phyloP scores from a whole-genome alignment of 2,329 filamentous ascomycete species.

The Monosporascus sp. region DNA sequence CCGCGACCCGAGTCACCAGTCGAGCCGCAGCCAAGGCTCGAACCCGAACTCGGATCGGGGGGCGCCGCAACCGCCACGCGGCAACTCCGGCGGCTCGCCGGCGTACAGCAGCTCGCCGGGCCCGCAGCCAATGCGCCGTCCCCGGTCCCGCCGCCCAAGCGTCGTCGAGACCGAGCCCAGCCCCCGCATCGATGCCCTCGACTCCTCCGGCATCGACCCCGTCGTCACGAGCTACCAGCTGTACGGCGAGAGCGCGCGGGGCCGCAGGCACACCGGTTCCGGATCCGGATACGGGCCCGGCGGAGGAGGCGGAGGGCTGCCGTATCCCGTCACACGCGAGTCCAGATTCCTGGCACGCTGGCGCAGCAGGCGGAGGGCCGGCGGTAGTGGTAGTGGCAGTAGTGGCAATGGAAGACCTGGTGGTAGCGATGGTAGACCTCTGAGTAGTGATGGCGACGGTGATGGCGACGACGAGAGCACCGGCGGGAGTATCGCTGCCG shows the following conservation, averaged over 20 bases:
- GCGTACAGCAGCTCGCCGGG: slow-evolving; percentile 17
- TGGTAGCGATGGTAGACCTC: neutral
- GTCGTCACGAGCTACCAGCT: slow-evolving; percentile 25
- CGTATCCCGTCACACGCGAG: neutral
- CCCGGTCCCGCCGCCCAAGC: slow-evolving; percentile 29
- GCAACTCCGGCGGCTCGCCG: slow-evolving; percentile 1
- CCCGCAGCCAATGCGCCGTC: slow-evolving; percentile 21
- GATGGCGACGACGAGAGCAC: neutral
- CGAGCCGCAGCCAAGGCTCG: slow-evolving; percentile 25
- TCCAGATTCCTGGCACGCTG: neutral
- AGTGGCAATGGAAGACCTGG: neutral
- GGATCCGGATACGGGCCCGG: neutral
- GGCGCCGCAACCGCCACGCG: neutral
- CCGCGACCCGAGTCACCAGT: slow-evolving; percentile 39
- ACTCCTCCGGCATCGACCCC: slow-evolving; percentile 10
- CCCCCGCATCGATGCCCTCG: slow-evolving; percentile 25
- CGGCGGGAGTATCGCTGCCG: neutral
- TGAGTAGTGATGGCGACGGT: neutral
- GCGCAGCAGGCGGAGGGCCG: neutral
- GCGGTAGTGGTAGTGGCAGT: neutral
- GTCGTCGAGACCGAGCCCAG: slow-evolving; percentile 42
- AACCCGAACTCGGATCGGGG: slow-evolving; percentile 6
- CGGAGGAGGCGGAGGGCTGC: neutral
- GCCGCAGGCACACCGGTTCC: slow-evolving; percentile 7
- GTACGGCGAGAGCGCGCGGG: slow-evolving; percentile 14